Percentiles rank a stretch among this genome's conserved stretches.
These are phyloP conservation scores for Phaeoacremonium minimum DNA, from an alignment of 2,329 filamentous ascomycete genomes.

Conservation along the genomic window DNA sequence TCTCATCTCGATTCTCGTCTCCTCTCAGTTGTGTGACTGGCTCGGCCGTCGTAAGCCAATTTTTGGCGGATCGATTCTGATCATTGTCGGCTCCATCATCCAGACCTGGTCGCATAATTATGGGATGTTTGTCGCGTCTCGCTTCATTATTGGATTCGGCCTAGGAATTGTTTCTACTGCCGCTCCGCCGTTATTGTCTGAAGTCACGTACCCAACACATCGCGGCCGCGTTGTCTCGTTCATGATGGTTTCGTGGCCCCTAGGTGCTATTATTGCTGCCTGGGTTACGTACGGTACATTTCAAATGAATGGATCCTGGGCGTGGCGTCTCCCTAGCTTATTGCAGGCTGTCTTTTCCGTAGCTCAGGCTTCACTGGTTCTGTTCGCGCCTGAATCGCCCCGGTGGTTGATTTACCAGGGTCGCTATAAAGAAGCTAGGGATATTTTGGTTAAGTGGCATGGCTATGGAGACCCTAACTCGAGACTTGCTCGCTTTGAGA, in stretches of 20 bases:
- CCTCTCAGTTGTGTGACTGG: slow-evolving; percentile 19
- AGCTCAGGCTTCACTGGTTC: slow-evolving; percentile 23
- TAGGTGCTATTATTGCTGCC: slow-evolving; percentile 6
- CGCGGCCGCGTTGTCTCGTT: slow-evolving; percentile 7
- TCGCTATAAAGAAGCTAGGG: slow-evolving; percentile 18
- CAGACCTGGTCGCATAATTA: slow-evolving; percentile 17
- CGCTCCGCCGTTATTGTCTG: slow-evolving; percentile 10
- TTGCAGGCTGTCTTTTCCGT: slow-evolving; percentile 38
- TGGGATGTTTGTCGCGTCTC: slow-evolving; percentile 12
- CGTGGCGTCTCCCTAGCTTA: slow-evolving; percentile 31
- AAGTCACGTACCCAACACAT: slow-evolving; percentile 10
- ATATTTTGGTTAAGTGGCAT: slow-evolving; percentile 33
- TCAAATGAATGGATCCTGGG: slow-evolving; percentile 24
- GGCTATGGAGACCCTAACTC: slow-evolving; percentile 30
- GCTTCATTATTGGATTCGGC: slow-evolving; percentile 13
- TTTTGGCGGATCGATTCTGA: slow-evolving; percentile 17
- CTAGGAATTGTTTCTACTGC: slow-evolving; percentile 9
- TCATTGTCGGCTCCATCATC: slow-evolving; percentile 20
- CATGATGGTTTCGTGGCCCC: slow-evolving; percentile 4
- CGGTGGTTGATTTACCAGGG: slow-evolving; percentile 23
- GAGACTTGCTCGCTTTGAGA: slow-evolving; percentile 17
- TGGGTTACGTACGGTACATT: slow-evolving; percentile 8
- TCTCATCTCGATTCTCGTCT: slow-evolving; percentile 7
- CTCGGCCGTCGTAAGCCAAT: slow-evolving; percentile 21
- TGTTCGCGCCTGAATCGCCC: slow-evolving; percentile 26